phyloP scores from a whole-genome alignment of 768 basidiomycete species.

The Leccinum boreale region DNA sequence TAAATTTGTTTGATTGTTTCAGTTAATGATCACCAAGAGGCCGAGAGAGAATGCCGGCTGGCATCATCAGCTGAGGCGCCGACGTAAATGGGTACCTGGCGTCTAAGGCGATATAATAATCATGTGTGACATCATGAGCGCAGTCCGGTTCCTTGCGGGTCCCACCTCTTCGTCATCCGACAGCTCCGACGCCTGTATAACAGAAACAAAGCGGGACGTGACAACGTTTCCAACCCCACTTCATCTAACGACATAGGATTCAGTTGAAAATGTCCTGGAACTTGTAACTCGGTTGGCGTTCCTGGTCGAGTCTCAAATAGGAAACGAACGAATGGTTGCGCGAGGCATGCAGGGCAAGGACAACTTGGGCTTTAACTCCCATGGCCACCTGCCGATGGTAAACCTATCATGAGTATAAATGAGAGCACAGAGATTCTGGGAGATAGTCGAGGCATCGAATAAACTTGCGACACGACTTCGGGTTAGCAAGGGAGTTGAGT shows the following conservation, averaged over 20 bases:
- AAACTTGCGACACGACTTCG: neutral
- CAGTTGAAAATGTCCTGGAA: neutral
- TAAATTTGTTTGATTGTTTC: neutral
- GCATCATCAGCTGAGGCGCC: neutral
- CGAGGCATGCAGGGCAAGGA: neutral
- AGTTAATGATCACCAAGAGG: neutral
- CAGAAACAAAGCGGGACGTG: neutral
- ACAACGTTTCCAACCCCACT: neutral
- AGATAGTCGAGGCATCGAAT: neutral
- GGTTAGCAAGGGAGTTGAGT: neutral
- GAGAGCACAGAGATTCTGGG: neutral
- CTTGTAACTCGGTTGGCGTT: neutral
- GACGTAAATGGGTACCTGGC: neutral
- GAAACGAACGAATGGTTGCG: neutral
- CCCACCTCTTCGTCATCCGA: neutral
- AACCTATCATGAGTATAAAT: neutral
- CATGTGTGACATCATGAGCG: neutral
- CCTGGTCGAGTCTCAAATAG: neutral
- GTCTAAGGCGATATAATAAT: neutral
- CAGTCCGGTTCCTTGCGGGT: neutral
- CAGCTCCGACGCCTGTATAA: neutral
- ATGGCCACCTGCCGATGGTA: neutral
- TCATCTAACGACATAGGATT: neutral
- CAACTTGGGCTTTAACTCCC: neutral
- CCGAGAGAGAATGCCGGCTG: neutral